Percentiles rank a stretch among this genome's conserved stretches.
These are phyloP conservation scores for Globisporangium cederbergense DNA, from an alignment of 352 stramenopile genomes.

Conservation along the genomic window DNA sequence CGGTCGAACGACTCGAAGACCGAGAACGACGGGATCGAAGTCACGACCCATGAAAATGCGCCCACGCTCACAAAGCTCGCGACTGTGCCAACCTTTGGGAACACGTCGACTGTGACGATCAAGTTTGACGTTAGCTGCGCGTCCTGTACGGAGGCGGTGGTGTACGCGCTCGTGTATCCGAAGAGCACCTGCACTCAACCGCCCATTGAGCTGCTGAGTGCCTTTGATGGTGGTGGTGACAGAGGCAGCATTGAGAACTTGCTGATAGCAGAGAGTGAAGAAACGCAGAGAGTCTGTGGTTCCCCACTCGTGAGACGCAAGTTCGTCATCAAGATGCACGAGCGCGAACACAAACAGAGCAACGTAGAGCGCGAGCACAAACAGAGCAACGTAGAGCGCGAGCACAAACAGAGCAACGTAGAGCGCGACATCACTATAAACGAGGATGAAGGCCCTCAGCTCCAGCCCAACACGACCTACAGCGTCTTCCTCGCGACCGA, in stretches of 20 bases:
- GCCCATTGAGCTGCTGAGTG: slow-evolving; percentile 13
- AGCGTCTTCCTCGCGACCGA: slow-evolving; percentile 49
- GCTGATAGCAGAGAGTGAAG: not conserved
- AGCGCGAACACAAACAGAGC: slow-evolving; percentile 29
- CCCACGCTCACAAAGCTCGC: slow-evolving; percentile 41
- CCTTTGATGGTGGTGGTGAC: not conserved
- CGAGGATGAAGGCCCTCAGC: not conserved
- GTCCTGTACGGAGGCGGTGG: slow-evolving; percentile 40
- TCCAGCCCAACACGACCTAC: slow-evolving; percentile 52
- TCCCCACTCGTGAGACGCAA: slow-evolving; percentile 7
- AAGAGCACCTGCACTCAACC: slow-evolving; percentile 25
- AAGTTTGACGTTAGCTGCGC: slow-evolving; percentile 56
- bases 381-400: slow-evolving; percentile 36
- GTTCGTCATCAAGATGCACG: slow-evolving; percentile 24
- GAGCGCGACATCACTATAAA: slow-evolving; percentile 26
- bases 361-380: slow-evolving; percentile 45
- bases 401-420: slow-evolving; percentile 32
- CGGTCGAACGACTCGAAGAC: slow-evolving; percentile 34
- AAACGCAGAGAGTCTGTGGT: not conserved
- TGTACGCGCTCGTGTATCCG: slow-evolving; percentile 52
- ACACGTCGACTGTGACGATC: slow-evolving; percentile 48
- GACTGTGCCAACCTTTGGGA: slow-evolving; percentile 46
- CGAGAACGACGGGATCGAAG: slow-evolving; percentile 43
- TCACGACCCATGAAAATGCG: slow-evolving; percentile 48
- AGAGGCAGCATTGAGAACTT: not conserved